phyloP scores from a whole-genome alignment of 805 yeast genomes.

The Wickerhamiella azymoides region DNA sequence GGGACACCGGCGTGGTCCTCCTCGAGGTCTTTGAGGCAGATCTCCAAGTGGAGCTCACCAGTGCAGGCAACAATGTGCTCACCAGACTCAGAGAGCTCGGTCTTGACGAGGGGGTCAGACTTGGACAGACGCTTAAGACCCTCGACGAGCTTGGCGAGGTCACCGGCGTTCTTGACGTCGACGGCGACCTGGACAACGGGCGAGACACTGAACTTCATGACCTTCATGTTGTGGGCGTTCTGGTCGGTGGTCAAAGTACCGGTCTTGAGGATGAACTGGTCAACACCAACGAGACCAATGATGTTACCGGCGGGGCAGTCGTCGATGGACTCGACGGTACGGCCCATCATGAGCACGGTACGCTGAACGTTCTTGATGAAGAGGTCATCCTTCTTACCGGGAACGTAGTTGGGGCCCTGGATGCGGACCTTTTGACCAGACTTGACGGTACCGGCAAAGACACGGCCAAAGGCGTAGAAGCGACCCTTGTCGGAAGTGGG shows the following conservation, averaged over 20 bases:
- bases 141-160: conserved; percentile 97
- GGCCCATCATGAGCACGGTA: conserved; percentile 99
- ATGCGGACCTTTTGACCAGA: conserved; percentile 99
- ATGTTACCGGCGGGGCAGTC: conserved; percentile 99
- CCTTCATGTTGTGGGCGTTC: conserved; percentile 98
- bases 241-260: conserved; percentile 98
- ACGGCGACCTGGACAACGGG: conserved; percentile 99
- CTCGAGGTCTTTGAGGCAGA: conserved; percentile 90
- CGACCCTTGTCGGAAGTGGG: conserved; percentile 99
- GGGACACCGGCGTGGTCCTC: conserved; percentile 99
- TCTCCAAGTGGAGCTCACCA: conserved; percentile 99
- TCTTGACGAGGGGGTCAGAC: conserved; percentile 97
- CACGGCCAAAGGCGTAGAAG: conserved; percentile 99
- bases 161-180: conserved; percentile 98
- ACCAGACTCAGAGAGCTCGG: conserved; percentile 84
- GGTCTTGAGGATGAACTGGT: conserved; percentile 97
- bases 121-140: conserved; percentile 99
- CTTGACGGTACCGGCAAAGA: conserved; percentile 97
- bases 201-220: conserved; percentile 98
- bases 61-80: conserved; percentile 99
- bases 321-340: conserved; percentile 93
- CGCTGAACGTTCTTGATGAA: conserved; percentile 97
- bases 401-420: conserved; percentile 99
- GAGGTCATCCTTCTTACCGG: conserved; percentile 96
- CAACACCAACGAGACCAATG: conserved; percentile 99